A percentile compares a stretch with the other conserved stretches of the same genome.
Conservation (phyloP, 2,329 filamentous ascomycete genomes). For the Orbilia oligospora region DNA sequence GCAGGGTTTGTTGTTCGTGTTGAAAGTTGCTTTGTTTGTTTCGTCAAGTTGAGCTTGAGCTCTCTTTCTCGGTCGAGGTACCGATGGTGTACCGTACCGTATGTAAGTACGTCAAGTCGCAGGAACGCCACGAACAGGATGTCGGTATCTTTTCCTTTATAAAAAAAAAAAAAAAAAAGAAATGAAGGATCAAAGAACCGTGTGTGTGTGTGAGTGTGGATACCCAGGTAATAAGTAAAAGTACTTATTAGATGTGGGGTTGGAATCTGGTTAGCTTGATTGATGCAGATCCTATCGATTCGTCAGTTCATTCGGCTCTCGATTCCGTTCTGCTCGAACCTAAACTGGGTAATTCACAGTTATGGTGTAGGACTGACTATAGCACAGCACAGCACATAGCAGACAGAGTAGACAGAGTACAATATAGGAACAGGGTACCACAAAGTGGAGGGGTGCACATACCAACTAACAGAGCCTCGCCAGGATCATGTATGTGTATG, state of each 20-base stretch:
- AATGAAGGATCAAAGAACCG: neutral
- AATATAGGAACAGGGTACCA: too few relatives aligned
- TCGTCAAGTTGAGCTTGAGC: conserved; percentile 23
- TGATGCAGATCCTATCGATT: neutral
- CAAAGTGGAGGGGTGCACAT: neutral
- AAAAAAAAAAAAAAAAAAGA: neutral
- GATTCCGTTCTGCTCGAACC: too few relatives aligned
- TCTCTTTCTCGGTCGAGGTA: neutral
- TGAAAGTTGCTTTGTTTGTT: conserved; percentile 36
- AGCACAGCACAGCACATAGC: too few relatives aligned
- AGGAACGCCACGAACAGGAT: too few relatives aligned
- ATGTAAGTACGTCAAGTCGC: neutral
- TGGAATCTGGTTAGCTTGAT: neutral
- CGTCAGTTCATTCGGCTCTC: neutral
- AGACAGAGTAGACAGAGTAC: too few relatives aligned
- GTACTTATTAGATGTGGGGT: neutral
- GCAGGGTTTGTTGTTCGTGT: conserved; percentile 32
- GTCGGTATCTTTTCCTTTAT: too few relatives aligned
- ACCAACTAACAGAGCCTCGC: conserved; percentile 3
- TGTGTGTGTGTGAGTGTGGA: too few relatives aligned
- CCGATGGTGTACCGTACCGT: neutral
- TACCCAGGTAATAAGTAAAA: too few relatives aligned
- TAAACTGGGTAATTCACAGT: too few relatives aligned
- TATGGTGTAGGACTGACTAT: too few relatives aligned
- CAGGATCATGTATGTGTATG: conserved; percentile 1